Evolutionary conservation across 1,284 basidiomycete species (phyloP), one percentile per base, ranked within the genome.

Genomic region (Sparassis latifolia): DNA sequence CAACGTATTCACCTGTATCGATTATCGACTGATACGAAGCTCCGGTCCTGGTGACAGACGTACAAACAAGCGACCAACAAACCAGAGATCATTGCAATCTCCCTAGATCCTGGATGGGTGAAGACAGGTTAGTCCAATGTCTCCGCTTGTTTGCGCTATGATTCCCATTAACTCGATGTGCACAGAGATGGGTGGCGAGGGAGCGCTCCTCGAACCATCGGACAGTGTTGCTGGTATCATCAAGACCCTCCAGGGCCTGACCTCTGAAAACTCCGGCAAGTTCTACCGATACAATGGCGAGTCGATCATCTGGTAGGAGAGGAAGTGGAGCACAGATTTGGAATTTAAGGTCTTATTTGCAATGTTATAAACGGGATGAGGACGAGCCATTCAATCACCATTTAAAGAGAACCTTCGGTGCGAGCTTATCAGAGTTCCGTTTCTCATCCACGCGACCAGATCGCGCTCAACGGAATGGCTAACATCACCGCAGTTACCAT

Each of bases 61-160:
- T 65, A 64, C 52, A 71, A 71, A 52, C 67, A 68, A 52, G 61
- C 58, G n/a, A 55, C 48, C 35, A 58, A 60, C 32, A 51, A 53
- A 12, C 58, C 59, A 1, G 58, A 67, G 40, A 50, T 66, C 39
- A 62, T 59, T 1, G 48, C 52, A 0, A 50, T 66, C 27, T 45
- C 56, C 4, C 33, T 68, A 3, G 63, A 67, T 49, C 64, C 65
- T 9, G 65, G 60, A 1, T 68, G 62, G 60, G 62, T 67, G 10
- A 69, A 65, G 58, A 70, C 63, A 7, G 61, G 66, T 66, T 42
- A 40, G 56, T 50, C 2, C 41, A 42, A 5, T 44, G 33, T 20
- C 30, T 31, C 33, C 12, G 12, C 27, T 44, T 37, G 12, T 12
- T 10, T 10, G 31, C 28, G 20, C 30, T 47, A 5, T 28, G 4